A percentile compares a stretch with the other conserved stretches of the same genome.
phyloP scores from a whole-genome alignment of 805 yeast genomes.

The Alloascoidea africana region DNA sequence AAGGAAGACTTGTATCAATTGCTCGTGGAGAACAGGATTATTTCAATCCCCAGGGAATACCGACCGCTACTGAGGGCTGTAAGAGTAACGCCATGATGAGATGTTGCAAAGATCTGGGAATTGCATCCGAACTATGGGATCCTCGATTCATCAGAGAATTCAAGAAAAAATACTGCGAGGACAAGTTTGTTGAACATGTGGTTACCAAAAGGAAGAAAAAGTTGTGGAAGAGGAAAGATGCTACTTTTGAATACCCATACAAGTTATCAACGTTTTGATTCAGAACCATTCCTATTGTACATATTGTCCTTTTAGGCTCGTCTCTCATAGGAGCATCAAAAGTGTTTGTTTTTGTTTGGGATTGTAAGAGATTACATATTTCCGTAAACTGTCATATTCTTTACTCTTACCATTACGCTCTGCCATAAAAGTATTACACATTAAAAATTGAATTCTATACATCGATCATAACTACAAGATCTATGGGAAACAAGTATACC shows the following conservation, averaged over 20 bases:
- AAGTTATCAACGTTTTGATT: constrained; percentile 18
- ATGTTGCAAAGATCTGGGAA: constrained; percentile 93
- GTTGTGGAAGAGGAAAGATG: constrained; percentile 82
- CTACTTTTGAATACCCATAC: constrained; percentile 76
- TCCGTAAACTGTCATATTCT: no score
- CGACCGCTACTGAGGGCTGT: constrained; percentile 96
- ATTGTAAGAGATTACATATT: no score
- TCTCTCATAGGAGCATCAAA: no score
- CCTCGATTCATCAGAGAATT: constrained; percentile 70
- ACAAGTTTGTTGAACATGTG: constrained; percentile 73
- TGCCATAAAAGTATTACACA: no score
- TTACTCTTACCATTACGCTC: no score
- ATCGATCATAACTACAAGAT: no score
- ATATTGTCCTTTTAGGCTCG: no score
- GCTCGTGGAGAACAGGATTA: constrained; percentile 95
- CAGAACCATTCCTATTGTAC: no score
- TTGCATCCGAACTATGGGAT: constrained; percentile 96
- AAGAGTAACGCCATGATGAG: constrained; percentile 94
- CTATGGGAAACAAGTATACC: no score
- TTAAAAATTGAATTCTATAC: no score
- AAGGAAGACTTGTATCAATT: constrained; percentile 78
- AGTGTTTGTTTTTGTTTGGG: no score
- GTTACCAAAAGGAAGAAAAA: constrained; percentile 66
- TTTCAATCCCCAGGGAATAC: constrained; percentile 71
- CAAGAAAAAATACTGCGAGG: constrained; percentile 56